A percentile compares a stretch with the other conserved stretches of the same genome.
Conservation (phyloP, 1,284 basidiomycete genomes). For the Pascua guehoae region DNA sequence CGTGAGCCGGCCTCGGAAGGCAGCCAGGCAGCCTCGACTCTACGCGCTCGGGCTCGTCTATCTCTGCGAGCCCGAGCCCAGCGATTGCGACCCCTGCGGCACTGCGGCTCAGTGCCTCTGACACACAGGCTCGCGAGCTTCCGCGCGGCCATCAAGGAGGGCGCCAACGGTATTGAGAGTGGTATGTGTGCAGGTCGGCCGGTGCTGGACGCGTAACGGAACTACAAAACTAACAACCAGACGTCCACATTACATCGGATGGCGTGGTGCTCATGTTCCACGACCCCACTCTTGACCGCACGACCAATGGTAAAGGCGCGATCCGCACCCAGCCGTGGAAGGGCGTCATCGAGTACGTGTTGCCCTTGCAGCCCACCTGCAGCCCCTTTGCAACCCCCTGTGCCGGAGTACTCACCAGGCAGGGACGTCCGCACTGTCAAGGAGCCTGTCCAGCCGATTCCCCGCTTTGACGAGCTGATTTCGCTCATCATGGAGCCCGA, state of each 20-base stretch:
- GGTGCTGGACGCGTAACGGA: too few species aligned
- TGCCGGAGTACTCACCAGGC: background rate
- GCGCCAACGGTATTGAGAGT: slow-evolving; percentile 90
- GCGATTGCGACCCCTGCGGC: background rate
- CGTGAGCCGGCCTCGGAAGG: slow-evolving; percentile 25
- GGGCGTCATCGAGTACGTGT: slow-evolving; percentile 46
- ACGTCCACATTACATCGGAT: slow-evolving; percentile 92
- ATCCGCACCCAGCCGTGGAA: slow-evolving; percentile 52
- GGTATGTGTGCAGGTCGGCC: slow-evolving; percentile 23
- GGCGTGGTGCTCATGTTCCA: slow-evolving; percentile 94
- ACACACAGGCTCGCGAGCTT: slow-evolving; percentile 73
- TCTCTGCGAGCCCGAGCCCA: slow-evolving; percentile 7
- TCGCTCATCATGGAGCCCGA: slow-evolving; percentile 67
- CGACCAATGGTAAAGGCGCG: slow-evolving; percentile 56
- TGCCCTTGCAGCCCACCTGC: background rate
- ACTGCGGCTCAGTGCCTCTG: slow-evolving; percentile 3
- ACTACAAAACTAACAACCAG: slow-evolving; percentile 56
- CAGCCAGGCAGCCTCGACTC: background rate
- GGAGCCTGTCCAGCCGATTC: slow-evolving; percentile 78
- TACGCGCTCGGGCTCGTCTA: background rate
- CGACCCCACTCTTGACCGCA: slow-evolving; percentile 66
- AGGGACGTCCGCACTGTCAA: slow-evolving; percentile 75
- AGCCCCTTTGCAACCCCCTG: background rate
- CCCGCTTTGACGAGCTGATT: slow-evolving; percentile 79
- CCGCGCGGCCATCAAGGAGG: slow-evolving; percentile 85